Evolutionary conservation across 345 rosid genomes (phyloP).

Genomic region (Litchi chinensis): DNA sequence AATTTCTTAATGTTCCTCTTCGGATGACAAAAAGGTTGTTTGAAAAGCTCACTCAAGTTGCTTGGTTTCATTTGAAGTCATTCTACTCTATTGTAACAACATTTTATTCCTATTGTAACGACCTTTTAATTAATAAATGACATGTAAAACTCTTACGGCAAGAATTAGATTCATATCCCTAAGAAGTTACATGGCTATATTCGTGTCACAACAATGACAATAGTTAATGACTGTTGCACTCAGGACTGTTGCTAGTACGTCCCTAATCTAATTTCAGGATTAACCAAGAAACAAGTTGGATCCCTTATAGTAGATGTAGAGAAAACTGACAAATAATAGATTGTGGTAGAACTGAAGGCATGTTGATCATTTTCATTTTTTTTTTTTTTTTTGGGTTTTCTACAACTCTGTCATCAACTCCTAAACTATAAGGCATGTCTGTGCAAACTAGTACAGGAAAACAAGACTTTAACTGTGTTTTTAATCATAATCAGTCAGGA

Average conservation of each 20-base stretch:
- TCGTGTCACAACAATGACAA: too few species aligned
- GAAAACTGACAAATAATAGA: neutral
- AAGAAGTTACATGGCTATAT: too few species aligned
- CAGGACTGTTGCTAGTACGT: too few species aligned
- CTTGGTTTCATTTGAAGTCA: too few species aligned
- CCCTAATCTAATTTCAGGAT: neutral
- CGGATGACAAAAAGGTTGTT: too few species aligned
- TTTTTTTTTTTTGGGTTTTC: neutral
- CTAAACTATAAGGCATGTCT: neutral
- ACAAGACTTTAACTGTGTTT: neutral
- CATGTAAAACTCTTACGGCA: too few species aligned
- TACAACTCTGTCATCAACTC: neutral
- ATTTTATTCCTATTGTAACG: too few species aligned
- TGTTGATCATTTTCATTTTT: too few species aligned
- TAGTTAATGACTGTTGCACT: neutral
- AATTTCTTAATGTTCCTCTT: neutral
- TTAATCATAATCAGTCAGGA: neutral
- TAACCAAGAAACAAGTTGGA: neutral
- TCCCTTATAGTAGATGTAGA: neutral
- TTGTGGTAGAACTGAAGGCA: neutral
- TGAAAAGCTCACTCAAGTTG: too few species aligned
- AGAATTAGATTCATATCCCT: too few species aligned
- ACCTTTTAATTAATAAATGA: too few species aligned
- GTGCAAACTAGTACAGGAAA: constrained; percentile 7
- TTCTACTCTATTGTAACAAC: too few species aligned